Base-by-base conservation (phyloP, 345 rosid species). In the Erucastrum elatum region DNA sequence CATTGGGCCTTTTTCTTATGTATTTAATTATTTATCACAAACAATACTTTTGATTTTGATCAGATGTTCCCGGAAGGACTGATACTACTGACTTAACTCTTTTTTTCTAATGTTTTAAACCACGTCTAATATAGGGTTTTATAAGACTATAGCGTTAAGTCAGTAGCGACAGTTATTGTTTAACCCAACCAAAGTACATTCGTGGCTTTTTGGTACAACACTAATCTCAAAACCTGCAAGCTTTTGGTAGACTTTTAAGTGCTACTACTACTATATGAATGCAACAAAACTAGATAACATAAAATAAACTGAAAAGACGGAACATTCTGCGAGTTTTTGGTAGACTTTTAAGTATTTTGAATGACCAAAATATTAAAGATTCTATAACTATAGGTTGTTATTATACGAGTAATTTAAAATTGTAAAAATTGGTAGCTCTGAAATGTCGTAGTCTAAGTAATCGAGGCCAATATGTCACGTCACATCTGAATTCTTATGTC, bases 401-500 rank as follows among this genome's bases (percentile, higher is more conserved):
- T 11, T 63, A 71, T 53, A 44, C 29, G 13, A 35, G 30, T 16
- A 72, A 8, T 66, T 66, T 46, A 31, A 65, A 65, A 6, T 8
- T 39, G 70, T 33, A 51, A 51, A 58, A 66, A 58, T 11, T 11
- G 13, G 41, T 68, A 74, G 78, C 75, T 68, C 60, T 80, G 80
- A 80, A 75, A 75, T 70, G 83, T 75, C 80, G 30, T 70, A 70
- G 79, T 64, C 80, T 63, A 80, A 70, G 76, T 75, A 64, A 75
- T 70, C 76, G 76, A 80, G 79, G 83, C 83, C 76, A 80, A 80
- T 70, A 75, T 75, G 83, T 80, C 83, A 80, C 66, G 83, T 80
- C 83, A 75, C 83, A 70, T 80, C 83, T 80, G 80, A 74, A 80
- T 64, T 72, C 80, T 80, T 75, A 75, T 80, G 83, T 80, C 83